phyloP scores from a whole-genome alignment of 257 asterid species.

The Salvia rosmarinus region DNA sequence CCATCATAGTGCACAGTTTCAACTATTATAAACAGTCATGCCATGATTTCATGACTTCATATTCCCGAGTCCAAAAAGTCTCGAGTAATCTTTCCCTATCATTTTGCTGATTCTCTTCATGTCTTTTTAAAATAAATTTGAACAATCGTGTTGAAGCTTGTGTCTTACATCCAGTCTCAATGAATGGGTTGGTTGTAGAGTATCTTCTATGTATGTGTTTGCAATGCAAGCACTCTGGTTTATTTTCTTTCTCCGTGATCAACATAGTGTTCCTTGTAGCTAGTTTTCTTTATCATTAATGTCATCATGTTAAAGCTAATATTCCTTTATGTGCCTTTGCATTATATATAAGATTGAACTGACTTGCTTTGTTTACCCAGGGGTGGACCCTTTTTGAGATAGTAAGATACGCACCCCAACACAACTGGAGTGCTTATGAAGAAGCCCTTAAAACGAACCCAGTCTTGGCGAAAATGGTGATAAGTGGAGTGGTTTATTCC shows the following conservation, averaged over 20 bases:
- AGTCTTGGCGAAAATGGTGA: constrained; percentile 80
- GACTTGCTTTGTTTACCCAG: constrained; percentile 42
- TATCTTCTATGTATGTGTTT: constrained; percentile 6
- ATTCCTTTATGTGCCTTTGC: not conserved
- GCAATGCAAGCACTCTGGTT: not conserved
- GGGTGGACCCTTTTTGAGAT: constrained; percentile 88
- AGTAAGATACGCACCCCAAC: constrained; percentile 84
- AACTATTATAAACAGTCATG: not conserved
- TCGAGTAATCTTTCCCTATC: not conserved
- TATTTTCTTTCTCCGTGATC: not conserved
- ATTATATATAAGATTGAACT: not conserved
- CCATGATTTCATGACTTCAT: not conserved
- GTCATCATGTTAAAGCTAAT: not conserved
- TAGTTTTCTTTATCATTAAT: not conserved
- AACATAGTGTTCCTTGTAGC: not conserved
- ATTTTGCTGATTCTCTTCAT: constrained; percentile 5
- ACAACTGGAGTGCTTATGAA: constrained; percentile 87
- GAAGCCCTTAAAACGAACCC: constrained; percentile 83
- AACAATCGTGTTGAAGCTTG: not conserved
- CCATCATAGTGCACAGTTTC: not conserved
- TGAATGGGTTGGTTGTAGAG: not conserved
- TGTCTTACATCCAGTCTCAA: no score
- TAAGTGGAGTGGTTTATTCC: constrained; percentile 86
- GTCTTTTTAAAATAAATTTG: not conserved
- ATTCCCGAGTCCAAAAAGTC: not conserved